phyloP scores from a whole-genome alignment of 441 rosid species.

The Pelargonium fulgidum region DNA sequence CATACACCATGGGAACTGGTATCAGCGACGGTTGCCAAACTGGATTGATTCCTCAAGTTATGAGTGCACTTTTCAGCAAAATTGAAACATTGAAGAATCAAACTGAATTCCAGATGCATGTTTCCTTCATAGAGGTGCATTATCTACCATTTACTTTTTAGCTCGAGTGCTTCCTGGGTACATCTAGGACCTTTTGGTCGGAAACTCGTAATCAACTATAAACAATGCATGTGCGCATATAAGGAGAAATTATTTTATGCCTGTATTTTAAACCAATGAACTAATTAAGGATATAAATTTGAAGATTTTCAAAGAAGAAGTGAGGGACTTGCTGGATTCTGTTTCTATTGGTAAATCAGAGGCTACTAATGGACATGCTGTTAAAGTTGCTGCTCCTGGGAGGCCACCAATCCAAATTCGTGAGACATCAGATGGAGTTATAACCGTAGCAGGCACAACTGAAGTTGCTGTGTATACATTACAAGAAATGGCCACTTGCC shows the following conservation, averaged over 20 bases:
- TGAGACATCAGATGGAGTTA: slow-evolving; percentile 59
- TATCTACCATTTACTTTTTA: neutral
- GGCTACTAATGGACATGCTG: slow-evolving; percentile 38
- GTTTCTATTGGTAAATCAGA: slow-evolving; percentile 33
- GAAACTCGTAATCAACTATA: neutral
- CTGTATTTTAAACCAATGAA: slow-evolving; percentile 4
- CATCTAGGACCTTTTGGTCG: neutral
- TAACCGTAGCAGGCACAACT: slow-evolving; percentile 54
- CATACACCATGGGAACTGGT: slow-evolving; percentile 71
- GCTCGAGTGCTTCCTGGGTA: neutral
- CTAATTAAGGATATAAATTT: slow-evolving; percentile 25
- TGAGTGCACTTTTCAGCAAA: slow-evolving; percentile 44
- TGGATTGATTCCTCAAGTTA: slow-evolving; percentile 54
- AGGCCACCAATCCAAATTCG: slow-evolving; percentile 62
- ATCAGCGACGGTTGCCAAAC: slow-evolving; percentile 39
- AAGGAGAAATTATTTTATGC: neutral
- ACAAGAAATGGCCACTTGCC: slow-evolving; percentile 59
- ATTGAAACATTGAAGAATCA: slow-evolving; percentile 42
- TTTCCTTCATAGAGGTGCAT: slow-evolving; percentile 60
- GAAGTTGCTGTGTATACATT: slow-evolving; percentile 45
- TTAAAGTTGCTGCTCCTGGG: slow-evolving; percentile 36
- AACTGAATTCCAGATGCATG: slow-evolving; percentile 47
- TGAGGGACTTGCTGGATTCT: slow-evolving; percentile 55
- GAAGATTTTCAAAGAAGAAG: slow-evolving; percentile 73
- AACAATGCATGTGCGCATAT: neutral